Evolutionary conservation across 2,329 filamentous ascomycete genomes (phyloP).

Genomic region (Trichoderma guizhouense): DNA sequence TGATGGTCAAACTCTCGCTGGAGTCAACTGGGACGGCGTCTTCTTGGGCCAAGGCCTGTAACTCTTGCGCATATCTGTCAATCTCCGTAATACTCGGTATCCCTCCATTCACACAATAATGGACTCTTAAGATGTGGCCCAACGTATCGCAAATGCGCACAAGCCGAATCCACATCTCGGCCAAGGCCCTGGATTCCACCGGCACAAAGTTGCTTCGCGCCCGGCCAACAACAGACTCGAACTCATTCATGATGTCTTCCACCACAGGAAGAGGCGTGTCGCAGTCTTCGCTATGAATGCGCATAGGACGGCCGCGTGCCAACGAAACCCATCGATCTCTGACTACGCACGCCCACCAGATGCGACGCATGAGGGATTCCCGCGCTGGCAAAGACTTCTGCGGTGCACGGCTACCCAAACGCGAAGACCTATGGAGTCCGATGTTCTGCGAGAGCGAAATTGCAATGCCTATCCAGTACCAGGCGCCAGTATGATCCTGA

Average conservation of each 20-base stretch:
- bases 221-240: not conserved
- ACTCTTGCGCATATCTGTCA: not conserved
- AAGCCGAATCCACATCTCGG: slow-evolving; percentile 7
- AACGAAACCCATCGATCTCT: slow-evolving; percentile 6
- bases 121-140: not conserved
- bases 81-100: not conserved
- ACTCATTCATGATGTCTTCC: not conserved
- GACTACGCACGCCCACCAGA: slow-evolving; percentile 4
- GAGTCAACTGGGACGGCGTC: not conserved
- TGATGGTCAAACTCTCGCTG: not conserved
- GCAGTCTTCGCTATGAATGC: not conserved
- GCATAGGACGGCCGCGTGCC: slow-evolving; percentile 5
- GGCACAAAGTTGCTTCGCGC: not conserved
- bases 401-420: not conserved
- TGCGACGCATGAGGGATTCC: slow-evolving; percentile 4
- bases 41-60: not conserved
- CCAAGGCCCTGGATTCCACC: not conserved
- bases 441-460: slow-evolving; percentile 7
- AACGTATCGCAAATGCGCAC: slow-evolving; percentile 2
- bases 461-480: slow-evolving; percentile 9
- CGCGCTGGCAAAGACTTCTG: not conserved
- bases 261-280: not conserved
- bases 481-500: not conserved
- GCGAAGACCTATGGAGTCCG: not conserved
- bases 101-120: not conserved